phyloP scores from a whole-genome alignment of 768 basidiomycete species.

The Omphalotus guepiniiformis region DNA sequence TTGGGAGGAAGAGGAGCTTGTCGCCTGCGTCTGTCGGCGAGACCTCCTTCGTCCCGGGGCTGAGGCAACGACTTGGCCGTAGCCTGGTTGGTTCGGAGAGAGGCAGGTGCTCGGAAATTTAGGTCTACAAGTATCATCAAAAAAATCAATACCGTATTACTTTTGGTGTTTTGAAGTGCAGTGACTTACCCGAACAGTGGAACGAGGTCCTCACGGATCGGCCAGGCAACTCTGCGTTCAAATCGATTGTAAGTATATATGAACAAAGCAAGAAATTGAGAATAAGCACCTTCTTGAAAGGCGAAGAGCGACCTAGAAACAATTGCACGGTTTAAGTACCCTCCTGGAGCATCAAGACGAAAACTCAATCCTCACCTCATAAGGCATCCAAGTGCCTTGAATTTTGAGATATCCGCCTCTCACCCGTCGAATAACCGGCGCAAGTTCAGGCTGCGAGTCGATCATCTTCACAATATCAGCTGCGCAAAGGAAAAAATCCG shows the following conservation, averaged over 20 bases:
- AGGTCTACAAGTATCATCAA: conserved; percentile 43
- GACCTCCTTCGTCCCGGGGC: conserved; percentile 25
- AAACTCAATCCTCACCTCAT: conserved; percentile 51
- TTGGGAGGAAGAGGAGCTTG: background rate
- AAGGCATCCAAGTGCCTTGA: conserved; percentile 93
- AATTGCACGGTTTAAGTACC: too few relatives aligned
- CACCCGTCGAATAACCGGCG: conserved; percentile 75
- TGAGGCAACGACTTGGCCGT: conserved; percentile 73
- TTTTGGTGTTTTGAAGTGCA: conserved; percentile 10
- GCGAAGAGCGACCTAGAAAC: conserved; percentile 80
- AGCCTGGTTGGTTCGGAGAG: conserved; percentile 82
- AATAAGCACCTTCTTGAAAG: conserved; percentile 69
- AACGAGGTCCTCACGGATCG: conserved; percentile 79
- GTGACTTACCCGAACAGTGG: conserved; percentile 78
- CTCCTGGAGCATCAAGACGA: conserved; percentile 13
- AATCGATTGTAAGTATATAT: conserved; percentile 3
- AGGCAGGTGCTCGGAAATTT: conserved; percentile 82
- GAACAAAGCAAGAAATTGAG: conserved; percentile 14
- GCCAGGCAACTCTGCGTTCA: conserved; percentile 73
- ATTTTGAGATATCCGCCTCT: conserved; percentile 89
- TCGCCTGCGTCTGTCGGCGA: background rate
- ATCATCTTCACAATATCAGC: conserved; percentile 93
- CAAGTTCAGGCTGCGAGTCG: conserved; percentile 86
- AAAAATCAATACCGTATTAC: conserved; percentile 15
- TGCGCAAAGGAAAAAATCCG: too few relatives aligned